Conservation (phyloP, 2,329 filamentous ascomycete species). For the Zopfia rhizophila region DNA sequence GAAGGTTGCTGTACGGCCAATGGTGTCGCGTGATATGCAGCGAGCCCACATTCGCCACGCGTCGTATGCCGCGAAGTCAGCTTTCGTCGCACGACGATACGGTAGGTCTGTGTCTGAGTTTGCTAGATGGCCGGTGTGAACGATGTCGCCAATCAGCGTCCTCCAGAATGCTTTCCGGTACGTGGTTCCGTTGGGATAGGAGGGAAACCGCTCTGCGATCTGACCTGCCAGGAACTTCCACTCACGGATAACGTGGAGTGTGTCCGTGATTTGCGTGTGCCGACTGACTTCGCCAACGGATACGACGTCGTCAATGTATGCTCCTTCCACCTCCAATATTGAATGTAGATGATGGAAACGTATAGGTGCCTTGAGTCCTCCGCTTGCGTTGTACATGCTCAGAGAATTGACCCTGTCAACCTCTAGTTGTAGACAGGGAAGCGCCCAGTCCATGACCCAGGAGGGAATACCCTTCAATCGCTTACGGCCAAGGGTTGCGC, state of each 20-base stretch:
- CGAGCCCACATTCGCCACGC: background rate
- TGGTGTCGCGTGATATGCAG: conserved; percentile 1
- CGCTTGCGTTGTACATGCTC: background rate
- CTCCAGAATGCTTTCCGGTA: background rate
- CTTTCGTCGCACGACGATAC: background rate
- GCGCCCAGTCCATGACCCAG: conserved; percentile 3
- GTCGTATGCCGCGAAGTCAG: background rate
- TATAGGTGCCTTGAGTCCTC: too few species aligned
- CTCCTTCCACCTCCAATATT: background rate
- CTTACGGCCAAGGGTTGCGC: background rate
- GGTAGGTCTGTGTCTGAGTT: background rate
- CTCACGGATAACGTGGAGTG: background rate
- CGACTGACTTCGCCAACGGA: background rate
- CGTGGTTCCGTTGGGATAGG: background rate
- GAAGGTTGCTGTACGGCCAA: background rate
- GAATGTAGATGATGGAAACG: too few species aligned
- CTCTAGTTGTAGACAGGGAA: background rate
- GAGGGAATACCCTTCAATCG: background rate
- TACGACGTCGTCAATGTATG: conserved; percentile 1
- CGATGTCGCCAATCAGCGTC: background rate
- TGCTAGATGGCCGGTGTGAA: background rate
- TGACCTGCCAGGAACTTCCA: background rate
- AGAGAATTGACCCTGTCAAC: conserved; percentile 1
- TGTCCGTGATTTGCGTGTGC: conserved; percentile 2
- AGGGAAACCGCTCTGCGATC: too few species aligned